Conservation (phyloP, 768 basidiomycete genomes). For the Dendrothele bispora region DNA sequence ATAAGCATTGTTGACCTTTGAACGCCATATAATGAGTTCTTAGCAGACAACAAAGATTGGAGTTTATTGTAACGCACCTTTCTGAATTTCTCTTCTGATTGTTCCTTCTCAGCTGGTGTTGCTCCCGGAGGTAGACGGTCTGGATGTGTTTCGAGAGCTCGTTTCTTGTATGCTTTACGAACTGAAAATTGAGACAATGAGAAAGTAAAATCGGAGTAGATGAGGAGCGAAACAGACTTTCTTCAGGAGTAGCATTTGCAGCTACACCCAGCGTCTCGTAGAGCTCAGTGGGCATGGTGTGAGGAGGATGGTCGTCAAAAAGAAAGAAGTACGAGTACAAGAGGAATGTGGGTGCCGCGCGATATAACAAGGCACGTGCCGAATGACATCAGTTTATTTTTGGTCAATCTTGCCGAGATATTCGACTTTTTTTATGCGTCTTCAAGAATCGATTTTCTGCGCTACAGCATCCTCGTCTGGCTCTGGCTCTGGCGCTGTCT, state of each 20-base stretch:
- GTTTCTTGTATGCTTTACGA: slow-evolving; percentile 75
- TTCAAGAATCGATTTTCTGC: slow-evolving; percentile 71
- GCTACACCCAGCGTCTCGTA: slow-evolving; percentile 64
- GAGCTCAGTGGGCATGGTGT: slow-evolving; percentile 53
- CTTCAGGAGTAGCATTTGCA: slow-evolving; percentile 56
- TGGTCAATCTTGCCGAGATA: too few species aligned
- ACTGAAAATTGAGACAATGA: slow-evolving; percentile 39
- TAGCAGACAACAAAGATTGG: slow-evolving; percentile 11
- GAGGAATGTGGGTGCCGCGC: background rate
- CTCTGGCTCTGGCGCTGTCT: slow-evolving; percentile 60
- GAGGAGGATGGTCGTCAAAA: slow-evolving; percentile 7
- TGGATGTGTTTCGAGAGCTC: slow-evolving; percentile 73
- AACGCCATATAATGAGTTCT: background rate
- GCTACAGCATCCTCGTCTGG: slow-evolving; percentile 50
- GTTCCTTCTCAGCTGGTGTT: slow-evolving; percentile 56
- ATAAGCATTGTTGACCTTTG: slow-evolving; percentile 81
- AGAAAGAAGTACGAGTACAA: slow-evolving; percentile 11
- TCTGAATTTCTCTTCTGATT: slow-evolving; percentile 57
- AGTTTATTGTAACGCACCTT: slow-evolving; percentile 25
- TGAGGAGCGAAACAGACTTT: slow-evolving; percentile 49
- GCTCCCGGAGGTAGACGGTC: slow-evolving; percentile 62
- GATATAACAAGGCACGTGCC: too few species aligned
- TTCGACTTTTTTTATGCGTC: too few species aligned
- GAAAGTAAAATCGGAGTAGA: background rate
- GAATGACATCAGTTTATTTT: too few species aligned